Conservation (phyloP, 1,139 yeast genomes). For the Saccharomyces hybrid region DNA sequence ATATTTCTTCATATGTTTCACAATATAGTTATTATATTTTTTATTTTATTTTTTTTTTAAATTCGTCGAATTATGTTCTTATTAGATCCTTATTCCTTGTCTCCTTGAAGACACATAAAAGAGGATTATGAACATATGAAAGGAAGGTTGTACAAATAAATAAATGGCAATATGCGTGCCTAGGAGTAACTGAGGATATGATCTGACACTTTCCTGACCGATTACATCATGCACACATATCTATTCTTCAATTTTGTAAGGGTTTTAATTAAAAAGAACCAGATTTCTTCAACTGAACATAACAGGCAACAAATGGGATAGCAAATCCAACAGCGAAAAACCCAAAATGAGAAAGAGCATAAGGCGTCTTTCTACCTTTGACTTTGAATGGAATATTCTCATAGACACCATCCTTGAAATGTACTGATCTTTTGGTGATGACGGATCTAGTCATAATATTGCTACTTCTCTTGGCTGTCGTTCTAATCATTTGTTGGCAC, state of each 20-base stretch:
- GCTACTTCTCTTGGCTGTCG: not conserved
- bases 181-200: not conserved
- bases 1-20: not conserved
- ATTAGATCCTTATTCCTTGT: not conserved
- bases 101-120: not conserved
- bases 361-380: slow-evolving; percentile 86
- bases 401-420: slow-evolving; percentile 78
- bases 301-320: slow-evolving; percentile 62
- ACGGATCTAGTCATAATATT: not conserved
- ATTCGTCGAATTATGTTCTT: not conserved
- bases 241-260: not conserved
- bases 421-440: slow-evolving; percentile 31
- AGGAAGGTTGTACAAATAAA: not conserved
- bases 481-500: slow-evolving; percentile 16
- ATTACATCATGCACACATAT: not conserved
- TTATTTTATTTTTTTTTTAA: slow-evolving; percentile 2
- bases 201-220: not conserved
- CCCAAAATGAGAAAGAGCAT: slow-evolving; percentile 70
- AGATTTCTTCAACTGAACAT: slow-evolving; percentile 67
- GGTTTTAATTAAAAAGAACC: slow-evolving; percentile 41
- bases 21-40: not conserved
- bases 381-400: slow-evolving; percentile 90
- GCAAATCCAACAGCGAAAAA: slow-evolving; percentile 57
- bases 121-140: not conserved
- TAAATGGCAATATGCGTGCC: not conserved